These are phyloP conservation scores for Nakazawaea wyomingensis DNA, from an alignment of 805 yeast genomes.

Conservation along the genomic window DNA sequence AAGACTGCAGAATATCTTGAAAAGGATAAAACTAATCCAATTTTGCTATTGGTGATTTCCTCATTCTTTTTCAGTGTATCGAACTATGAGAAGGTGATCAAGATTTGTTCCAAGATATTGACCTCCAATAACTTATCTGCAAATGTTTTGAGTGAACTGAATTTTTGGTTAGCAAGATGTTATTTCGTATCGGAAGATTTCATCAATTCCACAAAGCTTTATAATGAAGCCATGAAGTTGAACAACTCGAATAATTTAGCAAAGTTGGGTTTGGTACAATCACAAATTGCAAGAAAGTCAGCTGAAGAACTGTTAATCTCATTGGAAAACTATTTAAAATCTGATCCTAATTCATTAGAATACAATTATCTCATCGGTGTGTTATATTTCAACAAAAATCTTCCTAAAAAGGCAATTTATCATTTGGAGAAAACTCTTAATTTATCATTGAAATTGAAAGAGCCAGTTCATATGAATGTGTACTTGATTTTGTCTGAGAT, in stretches of 20 bases:
- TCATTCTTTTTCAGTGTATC: slow-evolving; percentile 67
- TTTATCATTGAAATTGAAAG: slow-evolving; percentile 51
- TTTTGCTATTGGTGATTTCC: slow-evolving; percentile 60
- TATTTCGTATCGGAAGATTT: slow-evolving; percentile 55
- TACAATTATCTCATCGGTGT: slow-evolving; percentile 73
- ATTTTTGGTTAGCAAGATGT: slow-evolving; percentile 85
- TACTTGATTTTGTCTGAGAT: slow-evolving; percentile 63
- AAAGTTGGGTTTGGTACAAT: slow-evolving; percentile 78
- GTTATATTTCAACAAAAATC: slow-evolving; percentile 44
- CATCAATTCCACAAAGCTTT: slow-evolving; percentile 65
- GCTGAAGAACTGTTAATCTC: slow-evolving; percentile 81
- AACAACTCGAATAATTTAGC: slow-evolving; percentile 66
- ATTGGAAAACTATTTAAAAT: slow-evolving; percentile 67
- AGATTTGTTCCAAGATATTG: slow-evolving; percentile 33
- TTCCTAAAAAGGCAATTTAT: slow-evolving; percentile 47
- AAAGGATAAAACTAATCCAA: slow-evolving; percentile 45
- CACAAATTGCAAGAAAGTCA: slow-evolving; percentile 70
- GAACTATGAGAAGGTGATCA: slow-evolving; percentile 52
- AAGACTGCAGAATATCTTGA: slow-evolving; percentile 37
- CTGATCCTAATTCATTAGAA: slow-evolving; percentile 66
- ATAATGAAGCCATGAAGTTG: slow-evolving; percentile 63
- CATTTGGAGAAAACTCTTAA: slow-evolving; percentile 67
- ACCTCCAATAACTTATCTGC: slow-evolving; percentile 12
- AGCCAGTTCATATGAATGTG: slow-evolving; percentile 59
- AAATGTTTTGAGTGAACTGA: slow-evolving; percentile 51